Conservation (phyloP, 2,329 filamentous ascomycete genomes). For the Xylaria sp. region DNA sequence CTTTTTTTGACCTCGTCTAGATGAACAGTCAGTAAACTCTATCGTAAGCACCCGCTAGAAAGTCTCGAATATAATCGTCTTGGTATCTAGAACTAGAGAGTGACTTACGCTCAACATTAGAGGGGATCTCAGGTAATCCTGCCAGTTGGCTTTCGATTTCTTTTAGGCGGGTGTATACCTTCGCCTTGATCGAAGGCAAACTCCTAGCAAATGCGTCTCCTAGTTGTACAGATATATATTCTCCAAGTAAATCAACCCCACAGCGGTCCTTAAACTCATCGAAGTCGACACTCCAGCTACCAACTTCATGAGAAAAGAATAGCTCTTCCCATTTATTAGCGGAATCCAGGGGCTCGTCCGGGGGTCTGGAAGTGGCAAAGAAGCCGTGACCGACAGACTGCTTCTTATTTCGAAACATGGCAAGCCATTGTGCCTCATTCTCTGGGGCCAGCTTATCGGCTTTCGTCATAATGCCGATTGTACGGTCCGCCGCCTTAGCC, state of each 20-base stretch:
- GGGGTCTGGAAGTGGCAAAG: constrained; percentile 77
- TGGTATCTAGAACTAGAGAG: neutral
- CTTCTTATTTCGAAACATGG: constrained; percentile 69
- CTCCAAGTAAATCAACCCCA: constrained; percentile 63
- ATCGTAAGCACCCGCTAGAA: neutral
- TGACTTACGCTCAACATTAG: constrained; percentile 65
- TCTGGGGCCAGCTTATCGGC: constrained; percentile 73
- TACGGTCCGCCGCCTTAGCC: constrained; percentile 66
- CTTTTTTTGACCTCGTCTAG: constrained; percentile 67
- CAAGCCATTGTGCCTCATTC: constrained; percentile 66
- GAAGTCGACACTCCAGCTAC: constrained; percentile 62
- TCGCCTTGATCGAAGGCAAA: constrained; percentile 64
- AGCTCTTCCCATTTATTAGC: constrained; percentile 62
- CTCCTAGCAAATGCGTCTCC: constrained; percentile 64
- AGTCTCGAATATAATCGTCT: neutral
- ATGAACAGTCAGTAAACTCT: constrained; percentile 1
- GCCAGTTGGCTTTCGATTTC: constrained; percentile 65
- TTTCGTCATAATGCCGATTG: constrained; percentile 84
- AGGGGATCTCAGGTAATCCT: constrained; percentile 72
- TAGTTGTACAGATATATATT: constrained; percentile 63
- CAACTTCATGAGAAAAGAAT: constrained; percentile 57
- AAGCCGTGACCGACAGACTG: constrained; percentile 79
- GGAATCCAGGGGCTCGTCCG: constrained; percentile 62
- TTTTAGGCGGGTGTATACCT: constrained; percentile 59
- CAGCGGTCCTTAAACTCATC: constrained; percentile 59